A percentile compares a stretch with the other conserved stretches of the same genome.
These are phyloP conservation scores for Kluyveromyces siamensis DNA, from an alignment of 805 yeast genomes.

Conservation along the genomic window DNA sequence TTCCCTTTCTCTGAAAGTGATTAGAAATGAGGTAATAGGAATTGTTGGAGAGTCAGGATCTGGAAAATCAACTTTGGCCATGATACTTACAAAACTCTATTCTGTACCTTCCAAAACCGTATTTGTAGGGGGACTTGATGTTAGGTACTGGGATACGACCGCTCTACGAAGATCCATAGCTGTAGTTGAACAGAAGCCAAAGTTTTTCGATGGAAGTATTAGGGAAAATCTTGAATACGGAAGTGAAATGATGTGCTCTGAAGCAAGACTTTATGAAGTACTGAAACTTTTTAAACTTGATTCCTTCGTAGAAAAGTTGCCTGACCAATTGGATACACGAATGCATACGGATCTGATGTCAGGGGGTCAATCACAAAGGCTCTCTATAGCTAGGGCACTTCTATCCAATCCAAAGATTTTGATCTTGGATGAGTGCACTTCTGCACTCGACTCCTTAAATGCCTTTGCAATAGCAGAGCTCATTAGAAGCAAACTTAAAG, in stretches of 20 bases:
- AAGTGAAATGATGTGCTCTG: constrained; percentile 21
- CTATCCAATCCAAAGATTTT: constrained; percentile 56
- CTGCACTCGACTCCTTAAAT: constrained; percentile 70
- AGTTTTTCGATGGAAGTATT: constrained; percentile 65
- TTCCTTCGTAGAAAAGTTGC: constrained; percentile 45
- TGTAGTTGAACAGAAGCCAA: constrained; percentile 69
- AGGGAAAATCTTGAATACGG: constrained; percentile 67
- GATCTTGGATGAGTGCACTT: constrained; percentile 80
- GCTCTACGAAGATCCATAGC: constrained; percentile 47
- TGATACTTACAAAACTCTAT: constrained; percentile 48
- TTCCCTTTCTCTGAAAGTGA: constrained; percentile 35
- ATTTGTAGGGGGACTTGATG: constrained; percentile 38
- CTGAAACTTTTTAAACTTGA: constrained; percentile 42
- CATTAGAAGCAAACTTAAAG: constrained; percentile 31
- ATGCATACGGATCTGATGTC: constrained; percentile 53
- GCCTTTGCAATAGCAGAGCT: constrained; percentile 41
- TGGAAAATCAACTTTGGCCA: constrained; percentile 77
- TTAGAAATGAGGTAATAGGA: constrained; percentile 46
- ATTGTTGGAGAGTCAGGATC: constrained; percentile 82
- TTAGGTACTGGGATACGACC: constrained; percentile 36
- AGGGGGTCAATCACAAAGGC: constrained; percentile 85
- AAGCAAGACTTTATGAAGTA: constrained; percentile 30
- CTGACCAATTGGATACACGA: constrained; percentile 49
- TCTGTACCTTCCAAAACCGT: constrained; percentile 33
- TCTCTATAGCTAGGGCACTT: constrained; percentile 77